A percentile compares a stretch with the other conserved stretches of the same genome.
Conservation (phyloP, 2,329 filamentous ascomycete genomes). For the Monilinia aucupariae region DNA sequence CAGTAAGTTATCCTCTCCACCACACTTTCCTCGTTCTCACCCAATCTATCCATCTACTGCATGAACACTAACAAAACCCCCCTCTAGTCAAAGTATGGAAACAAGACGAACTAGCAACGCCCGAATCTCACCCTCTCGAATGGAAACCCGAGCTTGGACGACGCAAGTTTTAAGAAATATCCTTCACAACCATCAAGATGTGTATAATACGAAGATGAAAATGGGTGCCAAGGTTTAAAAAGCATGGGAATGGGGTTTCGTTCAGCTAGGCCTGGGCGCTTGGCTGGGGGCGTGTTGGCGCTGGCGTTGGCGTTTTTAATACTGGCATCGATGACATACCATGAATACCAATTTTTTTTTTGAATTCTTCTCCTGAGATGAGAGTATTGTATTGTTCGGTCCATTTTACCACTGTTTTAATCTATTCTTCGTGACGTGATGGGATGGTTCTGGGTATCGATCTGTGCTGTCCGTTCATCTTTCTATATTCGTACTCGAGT, state of each 20-base stretch:
- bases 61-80: conserved; percentile 28
- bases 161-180: conserved; percentile 49
- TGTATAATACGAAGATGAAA: conserved; percentile 3
- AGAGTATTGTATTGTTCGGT: background rate
- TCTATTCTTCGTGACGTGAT: background rate
- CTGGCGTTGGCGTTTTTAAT: background rate
- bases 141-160: conserved; percentile 81
- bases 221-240: background rate
- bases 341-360: background rate
- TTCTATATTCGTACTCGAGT: background rate
- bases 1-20: conserved; percentile 44
- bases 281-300: background rate
- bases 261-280: background rate
- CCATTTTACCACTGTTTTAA: background rate
- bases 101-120: conserved; percentile 83
- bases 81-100: conserved; percentile 85
- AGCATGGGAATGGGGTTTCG: background rate
- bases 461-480: background rate
- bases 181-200: background rate
- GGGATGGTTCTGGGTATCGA: background rate
- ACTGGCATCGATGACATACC: background rate
- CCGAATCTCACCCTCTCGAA: conserved; percentile 83
- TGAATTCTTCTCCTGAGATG: background rate
- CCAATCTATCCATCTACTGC: background rate
- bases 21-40: background rate